phyloP scores from a whole-genome alignment of 163 green algal genomes.

The Picocystis sp. region DNA sequence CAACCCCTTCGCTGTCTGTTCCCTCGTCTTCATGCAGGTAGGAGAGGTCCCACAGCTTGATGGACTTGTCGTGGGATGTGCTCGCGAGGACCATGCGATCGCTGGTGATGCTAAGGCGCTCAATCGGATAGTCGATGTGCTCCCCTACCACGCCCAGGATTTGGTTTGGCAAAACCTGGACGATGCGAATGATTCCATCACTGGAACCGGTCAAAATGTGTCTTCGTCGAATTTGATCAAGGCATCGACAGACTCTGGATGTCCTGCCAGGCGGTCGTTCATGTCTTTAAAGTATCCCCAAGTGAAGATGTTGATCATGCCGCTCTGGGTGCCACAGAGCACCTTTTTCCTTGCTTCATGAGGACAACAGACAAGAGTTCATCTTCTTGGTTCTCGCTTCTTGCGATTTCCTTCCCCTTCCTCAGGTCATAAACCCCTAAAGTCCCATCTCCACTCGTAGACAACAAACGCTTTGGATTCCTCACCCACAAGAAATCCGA shows the following conservation, averaged over 20 bases:
- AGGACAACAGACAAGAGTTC: conserved; percentile 63
- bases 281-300: conserved; percentile 41
- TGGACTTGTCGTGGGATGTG: conserved; percentile 39
- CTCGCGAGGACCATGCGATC: conserved; percentile 32
- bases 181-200: conserved; percentile 65
- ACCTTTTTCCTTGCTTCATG: conserved; percentile 69
- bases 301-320: conserved; percentile 64
- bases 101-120: conserved; percentile 41
- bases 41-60: conserved; percentile 56
- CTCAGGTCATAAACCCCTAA: conserved; percentile 32
- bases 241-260: conserved; percentile 67
- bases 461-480: conserved; percentile 23
- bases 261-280: conserved; percentile 45
- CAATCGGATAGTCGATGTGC: conserved; percentile 56
- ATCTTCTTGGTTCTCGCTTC: conserved; percentile 66
- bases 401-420: conserved; percentile 6
- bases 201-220: conserved; percentile 61
- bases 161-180: conserved; percentile 71
- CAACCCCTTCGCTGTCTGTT: too few relatives aligned
- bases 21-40: conserved; percentile 13
- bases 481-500: conserved; percentile 30
- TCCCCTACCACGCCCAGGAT: conserved; percentile 66
- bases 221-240: conserved; percentile 64
- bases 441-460: conserved; percentile 50
- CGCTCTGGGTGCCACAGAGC: conserved; percentile 53